phyloP scores from a whole-genome alignment of 208 protist species.

The Leishmania tarentolae region DNA sequence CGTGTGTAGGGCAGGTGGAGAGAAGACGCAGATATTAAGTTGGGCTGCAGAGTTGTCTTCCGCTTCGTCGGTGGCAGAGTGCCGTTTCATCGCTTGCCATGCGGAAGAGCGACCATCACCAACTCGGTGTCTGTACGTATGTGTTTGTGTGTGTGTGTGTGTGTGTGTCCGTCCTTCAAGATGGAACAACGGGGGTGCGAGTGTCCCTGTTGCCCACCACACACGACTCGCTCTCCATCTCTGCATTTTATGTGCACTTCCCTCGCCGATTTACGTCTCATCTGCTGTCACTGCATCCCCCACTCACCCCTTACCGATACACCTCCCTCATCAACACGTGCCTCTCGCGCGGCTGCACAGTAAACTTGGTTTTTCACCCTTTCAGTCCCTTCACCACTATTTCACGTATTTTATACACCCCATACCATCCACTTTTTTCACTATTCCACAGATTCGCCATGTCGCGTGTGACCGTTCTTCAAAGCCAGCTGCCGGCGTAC shows the following conservation, averaged over 20 bases:
- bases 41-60: not conserved
- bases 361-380: not conserved
- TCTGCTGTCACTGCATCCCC: not conserved
- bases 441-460: constrained; percentile 25
- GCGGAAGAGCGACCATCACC: not conserved
- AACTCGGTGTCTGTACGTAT: not conserved
- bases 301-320: not conserved
- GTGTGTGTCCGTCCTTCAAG: not conserved
- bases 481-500: constrained; percentile 83
- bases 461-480: constrained; percentile 78
- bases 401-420: not conserved
- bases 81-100: not conserved
- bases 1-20: not conserved
- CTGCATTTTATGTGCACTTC: not conserved
- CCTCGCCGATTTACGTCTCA: not conserved
- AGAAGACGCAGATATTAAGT: not conserved
- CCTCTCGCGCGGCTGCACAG: not conserved
- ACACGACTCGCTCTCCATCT: not conserved
- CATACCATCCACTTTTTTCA: not conserved
- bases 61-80: not conserved
- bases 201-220: not conserved
- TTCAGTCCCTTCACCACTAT: too few species aligned
- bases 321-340: not conserved
- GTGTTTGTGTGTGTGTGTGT: not conserved
- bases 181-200: not conserved